These are phyloP conservation scores for Apiotrichum siamense DNA, from an alignment of 1,284 basidiomycete species.

Conservation along the genomic window DNA sequence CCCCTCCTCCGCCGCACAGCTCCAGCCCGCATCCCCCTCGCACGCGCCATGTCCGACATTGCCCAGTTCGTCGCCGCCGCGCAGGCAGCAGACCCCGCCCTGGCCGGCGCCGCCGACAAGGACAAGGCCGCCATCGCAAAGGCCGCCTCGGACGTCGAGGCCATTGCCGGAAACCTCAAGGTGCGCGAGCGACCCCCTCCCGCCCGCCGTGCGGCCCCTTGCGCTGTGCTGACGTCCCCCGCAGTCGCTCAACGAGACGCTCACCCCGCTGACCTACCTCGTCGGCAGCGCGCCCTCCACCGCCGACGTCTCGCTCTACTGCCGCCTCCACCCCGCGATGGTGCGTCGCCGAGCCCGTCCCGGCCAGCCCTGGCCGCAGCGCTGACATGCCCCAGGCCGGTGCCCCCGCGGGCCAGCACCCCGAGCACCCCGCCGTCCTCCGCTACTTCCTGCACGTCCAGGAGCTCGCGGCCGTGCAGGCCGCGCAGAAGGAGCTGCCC, in stretches of 20 bases:
- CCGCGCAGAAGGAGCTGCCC: conserved; percentile 39
- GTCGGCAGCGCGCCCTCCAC: conserved; percentile 72
- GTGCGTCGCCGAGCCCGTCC: conserved; percentile 54
- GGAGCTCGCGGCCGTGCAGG: conserved; percentile 54
- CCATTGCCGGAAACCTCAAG: conserved; percentile 34
- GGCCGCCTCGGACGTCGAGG: conserved; percentile 32
- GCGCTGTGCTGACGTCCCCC: background rate
- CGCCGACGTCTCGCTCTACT: conserved; percentile 79
- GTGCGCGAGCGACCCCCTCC: no score
- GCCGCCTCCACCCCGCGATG: conserved; percentile 67
- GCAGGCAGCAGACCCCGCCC: conserved; percentile 35
- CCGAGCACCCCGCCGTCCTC: conserved; percentile 69
- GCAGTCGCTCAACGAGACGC: conserved; percentile 65
- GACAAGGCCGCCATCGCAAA: conserved; percentile 38
- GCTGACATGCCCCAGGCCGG: conserved; percentile 15
- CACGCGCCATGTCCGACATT: conserved; percentile 33
- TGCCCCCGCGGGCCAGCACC: conserved; percentile 57
- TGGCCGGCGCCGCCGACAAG: conserved; percentile 39
- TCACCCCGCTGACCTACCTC: conserved; percentile 72
- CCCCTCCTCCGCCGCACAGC: background rate
- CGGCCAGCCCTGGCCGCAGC: no score
- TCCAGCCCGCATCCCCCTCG: conserved; percentile 6
- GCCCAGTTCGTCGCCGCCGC: conserved; percentile 39
- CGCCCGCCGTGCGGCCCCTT: no score
- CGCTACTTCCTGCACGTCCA: conserved; percentile 94